Evolutionary conservation across 2,329 filamentous ascomycete genomes (phyloP).

Genomic region (Epichloe gansuensis): DNA sequence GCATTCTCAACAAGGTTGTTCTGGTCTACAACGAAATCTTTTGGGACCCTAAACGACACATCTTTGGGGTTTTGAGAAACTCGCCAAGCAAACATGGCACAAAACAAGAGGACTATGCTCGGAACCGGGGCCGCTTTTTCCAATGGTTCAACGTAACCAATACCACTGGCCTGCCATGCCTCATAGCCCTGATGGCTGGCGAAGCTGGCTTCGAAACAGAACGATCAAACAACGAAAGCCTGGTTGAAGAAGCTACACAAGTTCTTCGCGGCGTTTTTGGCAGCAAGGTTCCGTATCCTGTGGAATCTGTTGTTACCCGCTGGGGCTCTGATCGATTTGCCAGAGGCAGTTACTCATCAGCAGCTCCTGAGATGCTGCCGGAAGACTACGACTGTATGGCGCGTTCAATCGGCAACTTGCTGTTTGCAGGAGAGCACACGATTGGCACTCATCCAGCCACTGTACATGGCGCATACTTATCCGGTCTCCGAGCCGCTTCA

Average conservation of each 20-base stretch:
- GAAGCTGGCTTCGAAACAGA: conserved; percentile 88
- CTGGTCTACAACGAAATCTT: conserved; percentile 81
- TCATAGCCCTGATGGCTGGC: conserved; percentile 90
- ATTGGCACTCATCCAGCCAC: conserved; percentile 93
- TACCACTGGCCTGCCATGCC: conserved; percentile 73
- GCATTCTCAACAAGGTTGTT: conserved; percentile 88
- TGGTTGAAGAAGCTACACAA: conserved; percentile 68
- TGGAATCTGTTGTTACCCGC: conserved; percentile 79
- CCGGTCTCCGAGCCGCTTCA: conserved; percentile 76
- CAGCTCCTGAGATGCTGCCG: conserved; percentile 66
- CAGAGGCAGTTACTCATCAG: conserved; percentile 90
- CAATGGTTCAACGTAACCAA: conserved; percentile 95
- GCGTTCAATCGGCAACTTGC: conserved; percentile 67
- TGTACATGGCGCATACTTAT: conserved; percentile 91
- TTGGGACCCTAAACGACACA: conserved; percentile 82
- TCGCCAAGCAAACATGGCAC: conserved; percentile 57
- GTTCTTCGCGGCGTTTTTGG: conserved; percentile 69
- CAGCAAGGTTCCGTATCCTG: conserved; percentile 56
- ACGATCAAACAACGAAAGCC: conserved; percentile 55
- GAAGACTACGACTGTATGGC: conserved; percentile 94
- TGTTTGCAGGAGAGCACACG: conserved; percentile 94
- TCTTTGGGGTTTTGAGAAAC: conserved; percentile 81
- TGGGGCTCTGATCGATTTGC: conserved; percentile 89
- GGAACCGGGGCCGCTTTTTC: conserved; percentile 80
- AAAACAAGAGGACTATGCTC: conserved; percentile 65